phyloP scores from a whole-genome alignment of 2,329 filamentous ascomycete species.

The Penicillium sp. region DNA sequence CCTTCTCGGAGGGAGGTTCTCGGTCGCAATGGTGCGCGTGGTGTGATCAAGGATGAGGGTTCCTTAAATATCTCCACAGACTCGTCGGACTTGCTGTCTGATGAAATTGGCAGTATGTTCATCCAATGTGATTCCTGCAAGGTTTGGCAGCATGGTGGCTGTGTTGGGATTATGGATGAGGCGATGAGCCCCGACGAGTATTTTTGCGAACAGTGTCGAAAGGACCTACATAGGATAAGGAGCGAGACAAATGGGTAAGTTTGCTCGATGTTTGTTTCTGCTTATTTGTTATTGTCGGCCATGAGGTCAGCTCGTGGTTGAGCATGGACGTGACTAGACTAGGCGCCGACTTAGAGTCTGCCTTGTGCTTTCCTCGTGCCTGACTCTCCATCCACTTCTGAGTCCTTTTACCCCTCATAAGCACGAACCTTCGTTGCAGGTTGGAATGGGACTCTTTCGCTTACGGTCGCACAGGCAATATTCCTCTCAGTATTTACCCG shows the following conservation, averaged over 20 bases:
- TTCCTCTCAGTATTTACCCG: constrained; percentile 68
- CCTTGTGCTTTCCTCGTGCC: neutral
- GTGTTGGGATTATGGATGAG: constrained; percentile 95
- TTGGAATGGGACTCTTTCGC: constrained; percentile 27
- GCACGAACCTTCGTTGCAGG: neutral
- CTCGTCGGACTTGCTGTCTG: constrained; percentile 67
- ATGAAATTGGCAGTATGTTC: constrained; percentile 92
- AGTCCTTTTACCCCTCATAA: neutral
- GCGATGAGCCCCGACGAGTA: constrained; percentile 94
- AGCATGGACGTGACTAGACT: neutral
- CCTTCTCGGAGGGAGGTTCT: constrained; percentile 60
- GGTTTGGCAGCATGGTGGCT: constrained; percentile 98
- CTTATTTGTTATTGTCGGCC: neutral
- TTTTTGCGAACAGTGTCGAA: constrained; percentile 93
- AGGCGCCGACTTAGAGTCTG: constrained; percentile 1
- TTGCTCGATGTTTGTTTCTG: neutral
- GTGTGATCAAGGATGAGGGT: constrained; percentile 60
- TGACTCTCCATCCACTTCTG: neutral
- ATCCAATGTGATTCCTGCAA: constrained; percentile 98
- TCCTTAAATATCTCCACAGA: constrained; percentile 62
- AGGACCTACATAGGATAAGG: constrained; percentile 85
- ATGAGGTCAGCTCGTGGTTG: neutral
- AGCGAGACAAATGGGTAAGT: constrained; percentile 84
- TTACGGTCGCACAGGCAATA: constrained; percentile 56
- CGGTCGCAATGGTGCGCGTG: constrained; percentile 60